Evolutionary conservation across 352 stramenopile species (phyloP).

Genomic region (Phytophthora sp.): DNA sequence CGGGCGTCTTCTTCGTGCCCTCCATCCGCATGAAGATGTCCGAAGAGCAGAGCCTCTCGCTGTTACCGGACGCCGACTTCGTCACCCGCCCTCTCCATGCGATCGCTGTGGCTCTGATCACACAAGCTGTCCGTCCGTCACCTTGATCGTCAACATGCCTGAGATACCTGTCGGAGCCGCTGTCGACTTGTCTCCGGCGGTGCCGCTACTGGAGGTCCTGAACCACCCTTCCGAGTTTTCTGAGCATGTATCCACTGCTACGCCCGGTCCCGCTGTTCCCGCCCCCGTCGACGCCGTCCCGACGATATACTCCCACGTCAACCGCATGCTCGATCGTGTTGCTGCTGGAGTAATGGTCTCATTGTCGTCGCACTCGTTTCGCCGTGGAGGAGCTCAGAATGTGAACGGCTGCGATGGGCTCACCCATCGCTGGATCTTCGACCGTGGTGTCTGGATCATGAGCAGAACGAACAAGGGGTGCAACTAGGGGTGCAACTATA

Average conservation of each 20-base stretch:
- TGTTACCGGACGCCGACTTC: too few relatives aligned
- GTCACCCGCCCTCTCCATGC: conserved; percentile 31
- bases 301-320: conserved; percentile 27
- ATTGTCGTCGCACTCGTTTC: conserved; percentile 36
- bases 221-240: too few relatives aligned
- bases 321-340: conserved; percentile 27
- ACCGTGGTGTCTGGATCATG: conserved; percentile 25
- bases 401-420: neutral
- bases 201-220: too few relatives aligned
- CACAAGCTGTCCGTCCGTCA: neutral
- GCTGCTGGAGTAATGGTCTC: conserved; percentile 13
- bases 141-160: conserved; percentile 10
- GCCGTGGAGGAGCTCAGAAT: conserved; percentile 16
- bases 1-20: conserved; percentile 19
- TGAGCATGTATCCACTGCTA: too few relatives aligned
- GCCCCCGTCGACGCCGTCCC: neutral
- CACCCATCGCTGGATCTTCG: conserved; percentile 4
- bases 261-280: too few relatives aligned
- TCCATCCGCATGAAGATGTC: conserved; percentile 41
- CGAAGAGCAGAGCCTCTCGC: conserved; percentile 32
- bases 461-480: conserved; percentile 23
- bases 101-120: conserved; percentile 14
- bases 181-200: neutral
- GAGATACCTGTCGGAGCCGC: neutral
- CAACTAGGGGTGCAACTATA: conserved; percentile 14